Evolutionary conservation across 1,139 yeast species (phyloP).

Genomic region (Pichia sp.): DNA sequence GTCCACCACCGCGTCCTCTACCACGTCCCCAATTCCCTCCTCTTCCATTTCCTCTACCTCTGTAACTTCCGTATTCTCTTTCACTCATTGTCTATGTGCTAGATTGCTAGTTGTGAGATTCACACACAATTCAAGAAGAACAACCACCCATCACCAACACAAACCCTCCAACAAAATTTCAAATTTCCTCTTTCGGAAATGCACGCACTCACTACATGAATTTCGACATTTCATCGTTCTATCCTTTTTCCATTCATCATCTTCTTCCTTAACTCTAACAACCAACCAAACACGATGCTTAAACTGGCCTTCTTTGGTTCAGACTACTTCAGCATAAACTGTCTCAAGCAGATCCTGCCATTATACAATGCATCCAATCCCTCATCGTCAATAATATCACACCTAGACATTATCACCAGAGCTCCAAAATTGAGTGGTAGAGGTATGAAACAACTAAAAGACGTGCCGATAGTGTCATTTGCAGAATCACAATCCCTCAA

Average conservation of each 20-base stretch:
- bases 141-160: too few species aligned
- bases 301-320: conserved; percentile 65
- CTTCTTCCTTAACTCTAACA: not conserved
- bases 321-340: conserved; percentile 66
- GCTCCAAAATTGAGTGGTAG: conserved; percentile 74
- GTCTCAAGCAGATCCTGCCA: conserved; percentile 47
- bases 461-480: conserved; percentile 54
- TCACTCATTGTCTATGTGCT: not conserved
- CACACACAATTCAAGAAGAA: too few species aligned
- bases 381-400: conserved; percentile 32
- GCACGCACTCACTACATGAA: not conserved
- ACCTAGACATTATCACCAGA: conserved; percentile 64
- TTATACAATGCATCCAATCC: conserved; percentile 26
- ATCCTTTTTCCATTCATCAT: not conserved
- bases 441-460: conserved; percentile 44
- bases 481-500: conserved; percentile 38
- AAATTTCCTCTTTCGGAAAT: conserved; percentile 1
- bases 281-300: conserved; percentile 3
- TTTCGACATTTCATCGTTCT: not conserved
- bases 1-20: not conserved
- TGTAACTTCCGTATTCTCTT: not conserved
- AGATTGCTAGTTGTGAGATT: too few species aligned
- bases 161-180: not conserved
- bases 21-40: conserved; percentile 1
- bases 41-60: not conserved